phyloP scores from a whole-genome alignment of 176 grass and related monocot species.

The Thinopyrum elongatum region DNA sequence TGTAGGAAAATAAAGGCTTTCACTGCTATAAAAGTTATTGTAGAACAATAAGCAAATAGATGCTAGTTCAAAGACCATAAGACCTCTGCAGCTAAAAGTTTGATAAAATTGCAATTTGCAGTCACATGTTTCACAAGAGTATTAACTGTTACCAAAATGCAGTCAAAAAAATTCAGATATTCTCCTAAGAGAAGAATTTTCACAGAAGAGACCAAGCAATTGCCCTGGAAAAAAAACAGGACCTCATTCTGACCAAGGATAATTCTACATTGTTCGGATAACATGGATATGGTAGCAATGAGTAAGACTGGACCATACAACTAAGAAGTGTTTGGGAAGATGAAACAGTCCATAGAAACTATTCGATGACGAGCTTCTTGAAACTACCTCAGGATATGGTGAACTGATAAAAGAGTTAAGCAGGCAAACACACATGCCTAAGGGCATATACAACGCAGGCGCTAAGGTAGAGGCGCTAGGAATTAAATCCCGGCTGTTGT shows the following conservation, averaged over 20 bases:
- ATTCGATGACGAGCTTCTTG: not conserved
- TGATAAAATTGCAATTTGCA: not conserved
- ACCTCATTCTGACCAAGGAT: not conserved
- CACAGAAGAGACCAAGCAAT: not conserved
- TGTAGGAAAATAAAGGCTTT: not conserved
- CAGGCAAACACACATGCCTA: not conserved
- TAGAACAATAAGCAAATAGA: slow-evolving; percentile 14
- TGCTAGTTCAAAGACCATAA: not conserved
- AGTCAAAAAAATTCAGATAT: not conserved
- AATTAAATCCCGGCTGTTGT: no score
- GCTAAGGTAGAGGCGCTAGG: no score
- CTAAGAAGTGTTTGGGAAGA: not conserved
- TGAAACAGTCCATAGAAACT: slow-evolving; percentile 13
- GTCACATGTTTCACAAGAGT: not conserved
- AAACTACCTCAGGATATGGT: not conserved
- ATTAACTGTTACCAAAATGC: not conserved
- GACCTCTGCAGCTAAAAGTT: not conserved
- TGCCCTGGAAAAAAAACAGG: not conserved
- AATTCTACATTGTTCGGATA: slow-evolving; percentile 17
- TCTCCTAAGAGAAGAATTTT: not conserved
- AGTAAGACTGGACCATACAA: not conserved
- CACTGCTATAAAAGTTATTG: not conserved
- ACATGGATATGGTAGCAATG: slow-evolving; percentile 19
- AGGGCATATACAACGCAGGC: no score
- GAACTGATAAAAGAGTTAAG: slow-evolving; percentile 15